Evolutionary conservation across 345 rosid species (phyloP).

Genomic region (Salix udensis): DNA sequence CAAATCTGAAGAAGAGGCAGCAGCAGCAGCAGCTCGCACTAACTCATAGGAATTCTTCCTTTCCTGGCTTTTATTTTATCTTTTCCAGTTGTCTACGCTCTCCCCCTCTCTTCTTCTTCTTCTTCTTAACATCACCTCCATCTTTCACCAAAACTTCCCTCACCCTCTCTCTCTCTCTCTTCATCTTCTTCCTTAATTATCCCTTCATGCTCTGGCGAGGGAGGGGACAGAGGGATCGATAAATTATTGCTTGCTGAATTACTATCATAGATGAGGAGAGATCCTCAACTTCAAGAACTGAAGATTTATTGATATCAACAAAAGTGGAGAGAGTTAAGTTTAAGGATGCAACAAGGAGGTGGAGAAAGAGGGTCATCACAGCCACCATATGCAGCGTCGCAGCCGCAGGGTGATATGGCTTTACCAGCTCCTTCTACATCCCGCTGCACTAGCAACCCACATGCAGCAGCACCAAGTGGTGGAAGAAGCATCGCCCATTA

Average conservation of each 20-base stretch:
- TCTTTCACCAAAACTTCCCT: conserved; percentile 5
- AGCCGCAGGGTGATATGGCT: not conserved
- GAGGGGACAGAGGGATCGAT: conserved; percentile 3
- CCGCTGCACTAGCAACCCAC: conserved; percentile 18
- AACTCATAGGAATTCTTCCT: conserved; percentile 39
- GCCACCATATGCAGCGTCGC: conserved; percentile 31
- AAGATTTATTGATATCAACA: not conserved
- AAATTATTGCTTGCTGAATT: conserved; percentile 2
- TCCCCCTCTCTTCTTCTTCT: not conserved
- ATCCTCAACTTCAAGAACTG: not conserved
- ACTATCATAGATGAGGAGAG: conserved; percentile 6
- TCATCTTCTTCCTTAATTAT: not conserved
- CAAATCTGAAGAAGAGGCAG: conserved; percentile 14
- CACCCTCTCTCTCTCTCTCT: not conserved
- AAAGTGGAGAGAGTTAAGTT: not conserved
- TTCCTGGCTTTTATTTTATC: conserved; percentile 26
- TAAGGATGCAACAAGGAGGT: conserved; percentile 53
- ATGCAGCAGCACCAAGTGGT: conserved; percentile 39
- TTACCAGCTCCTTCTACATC: conserved; percentile 8
- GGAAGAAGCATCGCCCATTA: conserved; percentile 84
- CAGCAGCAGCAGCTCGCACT: conserved; percentile 28
- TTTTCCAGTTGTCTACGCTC: conserved; percentile 32
- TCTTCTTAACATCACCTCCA: conserved; percentile 4
- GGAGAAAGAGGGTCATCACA: conserved; percentile 33
- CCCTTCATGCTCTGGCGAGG: not conserved